Base-by-base conservation (phyloP, 2,329 filamentous ascomycete genomes). In the Trichothecium sympodiale region DNA sequence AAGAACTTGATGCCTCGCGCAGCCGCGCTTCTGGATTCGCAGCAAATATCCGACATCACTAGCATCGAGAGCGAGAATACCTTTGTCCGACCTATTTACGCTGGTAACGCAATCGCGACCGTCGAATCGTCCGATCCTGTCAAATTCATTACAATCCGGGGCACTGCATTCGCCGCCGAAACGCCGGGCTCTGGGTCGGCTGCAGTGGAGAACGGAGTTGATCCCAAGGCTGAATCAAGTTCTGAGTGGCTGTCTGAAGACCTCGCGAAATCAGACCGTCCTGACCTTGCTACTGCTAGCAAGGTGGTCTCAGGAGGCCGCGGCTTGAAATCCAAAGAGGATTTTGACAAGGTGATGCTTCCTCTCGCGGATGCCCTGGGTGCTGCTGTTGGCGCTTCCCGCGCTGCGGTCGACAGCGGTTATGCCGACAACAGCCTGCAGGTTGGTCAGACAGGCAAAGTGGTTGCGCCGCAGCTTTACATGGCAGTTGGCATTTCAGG, bases 361-460 rank as follows among this genome's bases (percentile, higher is more conserved):
- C 89, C 91, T 30, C 73, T 98, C 37, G 91, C 91, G 2, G 91
- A 98, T 59, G 77, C 86, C 1, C 71, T 98, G 4, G 89, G 88
- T 31, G 91, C 91, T n/a, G 91, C 91, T 4, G 87, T 98, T 41
- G 91, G 91, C 50, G 91, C 91, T 18, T 94, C 86, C 35, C 79
- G 91, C 50, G 91, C 91, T 14, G 91, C 91, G 8, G 91, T 98
- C 29, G 91, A 98, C 63, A 93, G 84, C 49, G 91, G 91, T 5
- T 98, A 95, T 54, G 91, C 91, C 20, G 91, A 98, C 66, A 98
- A 98, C 72, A 94, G 86, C 59, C 67, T 98, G 48, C 91, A 98
- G 64, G 89, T 98, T 45, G 91, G 91, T 31, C 91, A 98, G 70
- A 98, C 91, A 12, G 91, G 91, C 52, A 98, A 98, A 74, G 94